Base-by-base conservation (phyloP, 306 rosid species). In the Vigna unguiculata region DNA sequence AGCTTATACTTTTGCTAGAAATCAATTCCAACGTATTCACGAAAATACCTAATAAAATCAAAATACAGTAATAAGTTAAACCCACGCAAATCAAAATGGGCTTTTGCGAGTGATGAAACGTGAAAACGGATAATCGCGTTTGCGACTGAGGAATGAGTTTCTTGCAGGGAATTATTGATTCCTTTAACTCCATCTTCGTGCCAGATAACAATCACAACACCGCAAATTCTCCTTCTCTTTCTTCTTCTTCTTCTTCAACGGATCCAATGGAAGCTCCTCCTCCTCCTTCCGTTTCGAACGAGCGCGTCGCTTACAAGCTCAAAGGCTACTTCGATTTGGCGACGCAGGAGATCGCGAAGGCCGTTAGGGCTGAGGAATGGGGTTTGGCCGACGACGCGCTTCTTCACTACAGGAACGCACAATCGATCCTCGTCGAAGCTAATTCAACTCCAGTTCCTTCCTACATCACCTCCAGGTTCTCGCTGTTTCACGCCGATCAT, bases 311-410 rank as follows among this genome's bases (percentile, higher is more conserved):
- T 14, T 89, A 85, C 81, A 95, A 95, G 93, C 92, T 95, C 48
- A 90, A 92, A 80, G 97, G 97, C 1, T 95, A 84, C 86, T 90
- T 83, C 74, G 96, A 92, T 82, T 89, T 95, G 84, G 96, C 98
- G 1, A 92, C 84, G 62, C 93, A 85, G 69, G 96, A 95, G 92
- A 92, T 95, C 86, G 95, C 81, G 15, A 95, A 92, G 73, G 98
- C 91, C 63, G 97, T 95, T 82, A 86, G 97, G 80, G 98, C 98
- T 7, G 98, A 95, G 80, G 98, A 95, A 74, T 95, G 98, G 97
- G 97, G 96, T 13, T 64, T 95, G 71, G 40, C 87, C 53, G 92
- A 92, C 71, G 93, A 95, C 25, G 97, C 98, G 71, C 75, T 95
- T 78, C 85, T 76, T 62, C 96, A 90, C 83, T 95, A 92, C 64